Percentiles rank a stretch among this genome's conserved stretches.
phyloP scores from a whole-genome alignment of 352 stramenopile species.

The Aphanomyces astaci region DNA sequence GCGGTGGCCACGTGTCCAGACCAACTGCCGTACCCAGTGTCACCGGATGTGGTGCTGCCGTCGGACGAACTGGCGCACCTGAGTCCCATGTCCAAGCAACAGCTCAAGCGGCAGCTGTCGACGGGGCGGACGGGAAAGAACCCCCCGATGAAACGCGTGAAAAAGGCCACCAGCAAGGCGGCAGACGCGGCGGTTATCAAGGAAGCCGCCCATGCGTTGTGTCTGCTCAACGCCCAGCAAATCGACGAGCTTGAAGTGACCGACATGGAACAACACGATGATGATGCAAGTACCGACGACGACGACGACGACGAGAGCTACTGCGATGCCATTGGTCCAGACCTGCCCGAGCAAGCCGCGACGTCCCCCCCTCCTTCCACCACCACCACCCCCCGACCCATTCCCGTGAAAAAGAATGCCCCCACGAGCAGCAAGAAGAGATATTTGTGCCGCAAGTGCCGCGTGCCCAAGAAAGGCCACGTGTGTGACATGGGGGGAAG shows the following conservation, averaged over 20 bases:
- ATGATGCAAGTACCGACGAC: neutral
- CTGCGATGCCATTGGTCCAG: too few species aligned
- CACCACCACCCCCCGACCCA: too few species aligned
- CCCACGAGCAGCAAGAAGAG: slow-evolving; percentile 17
- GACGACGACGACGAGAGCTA: slow-evolving; percentile 8
- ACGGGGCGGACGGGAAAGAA: neutral
- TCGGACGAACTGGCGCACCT: neutral
- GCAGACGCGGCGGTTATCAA: slow-evolving; percentile 3
- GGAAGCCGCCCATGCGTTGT: slow-evolving; percentile 23
- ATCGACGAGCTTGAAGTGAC: slow-evolving; percentile 18
- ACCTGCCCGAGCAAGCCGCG: too few species aligned
- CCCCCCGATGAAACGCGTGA: neutral
- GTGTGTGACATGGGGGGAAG: slow-evolving; percentile 2
- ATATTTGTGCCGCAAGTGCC: slow-evolving; percentile 23
- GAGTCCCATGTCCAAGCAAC: neutral
- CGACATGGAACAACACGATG: slow-evolving; percentile 9
- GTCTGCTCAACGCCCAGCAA: slow-evolving; percentile 17
- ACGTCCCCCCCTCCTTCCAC: too few species aligned
- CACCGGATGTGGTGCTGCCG: neutral
- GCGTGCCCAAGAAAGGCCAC: slow-evolving; percentile 25
- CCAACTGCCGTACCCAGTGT: neutral
- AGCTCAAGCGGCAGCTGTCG: neutral
- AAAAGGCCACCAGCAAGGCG: neutral
- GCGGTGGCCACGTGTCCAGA: too few species aligned
- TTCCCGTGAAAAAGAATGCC: neutral